Base-by-base conservation (phyloP, 352 stramenopile species). In the Globisporangium heterothallicum region DNA sequence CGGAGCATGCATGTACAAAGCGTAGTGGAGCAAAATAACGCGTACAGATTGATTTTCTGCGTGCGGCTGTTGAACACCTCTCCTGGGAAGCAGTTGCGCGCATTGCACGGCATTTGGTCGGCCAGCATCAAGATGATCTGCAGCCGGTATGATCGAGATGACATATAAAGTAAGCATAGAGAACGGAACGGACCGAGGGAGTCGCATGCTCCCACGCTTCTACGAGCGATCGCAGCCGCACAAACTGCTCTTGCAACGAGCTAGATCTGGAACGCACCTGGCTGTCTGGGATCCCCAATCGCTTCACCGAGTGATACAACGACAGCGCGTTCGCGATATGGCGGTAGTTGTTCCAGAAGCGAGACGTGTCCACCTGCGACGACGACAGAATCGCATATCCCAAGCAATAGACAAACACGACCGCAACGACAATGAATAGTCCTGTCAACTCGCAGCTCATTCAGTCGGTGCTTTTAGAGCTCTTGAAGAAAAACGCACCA, bases 281-380 rank as follows among this genome's bases (percentile, higher is more conserved):
- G 43, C 89, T 96, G 59, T 99, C 94, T 0, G 90, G 86, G 46
- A 98, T 95, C 3, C 93, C 94, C 7, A 97, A 77, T 19, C 83
- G 67, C 66, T 97, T 96, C 10, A 98, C 80, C 7, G 93, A 88
- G 62, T 97, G 77, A 52, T 98, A 98, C 24, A 99, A 77, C 36
- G 86, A 96, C 32, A 98, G 70, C 42, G 90, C 90, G 71, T 99
- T 98, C 16, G 92, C 89, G 14, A 94, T 88, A 59, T 99, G 95
- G 32, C 95, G 86, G 70, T 99, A 99, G 69, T 99, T 99, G 72
- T 96, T 97, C 85, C 86, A 99, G 68, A 98, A 99, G 72, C 91
- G 84, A 70, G 91, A 98, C 26, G 92, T 97, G 27, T 94, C 89
- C 53, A 96, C 86, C 88, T 97, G 48, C 21, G 25, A 36, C n/a